Evolutionary conservation across 106 monocot genomes (phyloP).

Genomic region (Iris macrosiphon): DNA sequence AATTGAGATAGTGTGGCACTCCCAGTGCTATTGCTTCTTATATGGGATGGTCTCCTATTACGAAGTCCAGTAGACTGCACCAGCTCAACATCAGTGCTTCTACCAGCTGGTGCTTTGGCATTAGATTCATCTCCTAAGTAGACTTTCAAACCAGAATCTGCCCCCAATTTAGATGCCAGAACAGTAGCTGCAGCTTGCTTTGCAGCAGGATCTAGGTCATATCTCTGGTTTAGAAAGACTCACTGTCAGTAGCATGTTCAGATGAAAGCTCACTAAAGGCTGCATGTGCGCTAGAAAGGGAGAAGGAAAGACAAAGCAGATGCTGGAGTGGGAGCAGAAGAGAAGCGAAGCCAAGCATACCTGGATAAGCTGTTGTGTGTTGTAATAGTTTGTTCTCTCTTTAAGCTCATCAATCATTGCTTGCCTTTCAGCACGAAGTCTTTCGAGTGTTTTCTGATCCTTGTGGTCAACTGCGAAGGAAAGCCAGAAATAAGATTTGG

Average conservation of each 20-base stretch:
- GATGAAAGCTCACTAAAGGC: neutral
- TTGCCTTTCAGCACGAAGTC: conserved; percentile 69
- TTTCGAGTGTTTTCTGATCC: conserved; percentile 84
- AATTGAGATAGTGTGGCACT: conserved; percentile 9
- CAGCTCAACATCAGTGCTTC: conserved; percentile 44
- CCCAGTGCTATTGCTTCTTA: conserved; percentile 25
- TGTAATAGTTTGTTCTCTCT: conserved; percentile 97
- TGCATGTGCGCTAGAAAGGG: neutral
- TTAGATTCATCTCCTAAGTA: conserved; percentile 66
- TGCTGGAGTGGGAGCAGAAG: neutral
- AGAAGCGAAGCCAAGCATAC: conserved; percentile 9
- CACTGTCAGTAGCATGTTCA: no score
- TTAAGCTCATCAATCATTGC: conserved; percentile 94
- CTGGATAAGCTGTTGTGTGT: conserved; percentile 93
- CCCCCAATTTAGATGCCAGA: conserved; percentile 80
- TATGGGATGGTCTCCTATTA: conserved; percentile 48
- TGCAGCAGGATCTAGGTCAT: conserved; percentile 90
- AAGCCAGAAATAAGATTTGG: neutral
- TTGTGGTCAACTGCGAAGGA: conserved; percentile 50
- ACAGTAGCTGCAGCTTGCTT: conserved; percentile 90
- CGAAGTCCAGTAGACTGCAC: conserved; percentile 48
- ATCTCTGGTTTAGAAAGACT: conserved; percentile 43
- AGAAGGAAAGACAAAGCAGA: no score
- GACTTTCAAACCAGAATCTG: conserved; percentile 77
- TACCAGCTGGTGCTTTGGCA: conserved; percentile 2